phyloP scores from a whole-genome alignment of 148 eudicot genomes.

The Vaccinium myrtillus region DNA sequence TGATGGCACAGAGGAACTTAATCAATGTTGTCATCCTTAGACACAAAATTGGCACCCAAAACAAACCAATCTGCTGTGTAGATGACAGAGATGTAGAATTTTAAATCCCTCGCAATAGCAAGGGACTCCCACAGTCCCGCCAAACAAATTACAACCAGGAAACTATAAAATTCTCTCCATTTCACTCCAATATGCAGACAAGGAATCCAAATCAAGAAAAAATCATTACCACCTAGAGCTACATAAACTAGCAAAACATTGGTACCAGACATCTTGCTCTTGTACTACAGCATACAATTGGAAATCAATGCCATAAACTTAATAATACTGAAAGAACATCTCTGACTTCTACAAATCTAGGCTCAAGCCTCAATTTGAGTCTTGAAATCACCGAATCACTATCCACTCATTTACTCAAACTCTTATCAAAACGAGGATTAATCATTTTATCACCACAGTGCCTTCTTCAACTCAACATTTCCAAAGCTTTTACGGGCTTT shows the following conservation, averaged over 20 bases:
- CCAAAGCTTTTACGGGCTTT: not conserved
- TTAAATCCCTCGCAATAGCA: too few relatives aligned
- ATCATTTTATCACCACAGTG: not conserved
- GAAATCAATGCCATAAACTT: not conserved
- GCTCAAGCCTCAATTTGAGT: not conserved
- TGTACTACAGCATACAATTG: not conserved
- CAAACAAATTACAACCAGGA: too few relatives aligned
- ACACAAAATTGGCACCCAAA: constrained; percentile 46
- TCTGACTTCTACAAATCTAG: not conserved
- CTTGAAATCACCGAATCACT: not conserved
- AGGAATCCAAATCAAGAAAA: too few relatives aligned
- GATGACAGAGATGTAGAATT: constrained; percentile 38
- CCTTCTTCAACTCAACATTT: not conserved
- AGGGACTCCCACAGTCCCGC: too few relatives aligned
- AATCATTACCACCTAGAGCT: too few relatives aligned
- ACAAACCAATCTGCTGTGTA: constrained; percentile 53
- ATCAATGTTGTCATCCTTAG: constrained; percentile 57
- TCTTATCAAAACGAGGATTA: not conserved
- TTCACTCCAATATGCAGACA: too few relatives aligned
- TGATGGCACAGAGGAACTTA: constrained; percentile 14
- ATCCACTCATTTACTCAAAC: not conserved
- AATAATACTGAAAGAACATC: not conserved
- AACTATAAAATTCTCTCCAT: too few relatives aligned
- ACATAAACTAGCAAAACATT: not conserved
- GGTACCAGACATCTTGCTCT: not conserved